These are phyloP conservation scores for Dendrobium huoshanense DNA, from an alignment of 106 monocot genomes.

Conservation along the genomic window DNA sequence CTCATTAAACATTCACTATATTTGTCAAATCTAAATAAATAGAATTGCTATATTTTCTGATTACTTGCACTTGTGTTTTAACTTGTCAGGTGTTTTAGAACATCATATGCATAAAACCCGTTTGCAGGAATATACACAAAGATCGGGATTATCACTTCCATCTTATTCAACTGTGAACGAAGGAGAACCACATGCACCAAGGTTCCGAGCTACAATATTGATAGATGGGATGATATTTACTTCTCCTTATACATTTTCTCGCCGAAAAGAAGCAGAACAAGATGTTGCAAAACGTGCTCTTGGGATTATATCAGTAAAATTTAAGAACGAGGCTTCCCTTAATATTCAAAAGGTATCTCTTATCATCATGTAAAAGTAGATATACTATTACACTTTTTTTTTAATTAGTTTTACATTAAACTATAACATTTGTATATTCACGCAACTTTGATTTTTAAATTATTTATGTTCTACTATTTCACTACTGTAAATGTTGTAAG, in stretches of 20 bases:
- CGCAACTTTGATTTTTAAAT: not conserved
- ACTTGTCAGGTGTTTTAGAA: constrained; percentile 7
- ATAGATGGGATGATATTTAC: no score
- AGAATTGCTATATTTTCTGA: not conserved
- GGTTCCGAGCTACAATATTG: no score
- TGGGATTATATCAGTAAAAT: no score
- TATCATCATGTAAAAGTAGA: not conserved
- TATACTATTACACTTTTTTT: not conserved
- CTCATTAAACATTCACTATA: not conserved
- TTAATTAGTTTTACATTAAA: not conserved
- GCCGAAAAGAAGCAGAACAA: no score
- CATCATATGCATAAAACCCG: constrained; percentile 23
- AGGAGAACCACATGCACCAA: no score
- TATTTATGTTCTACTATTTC: not conserved
- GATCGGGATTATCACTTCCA: constrained; percentile 18
- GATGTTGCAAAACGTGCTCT: no score
- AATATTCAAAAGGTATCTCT: constrained; percentile 22
- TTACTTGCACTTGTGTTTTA: not conserved
- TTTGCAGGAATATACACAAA: constrained; percentile 41
- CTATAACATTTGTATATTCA: not conserved
- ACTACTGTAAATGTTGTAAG: not conserved
- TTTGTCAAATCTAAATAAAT: not conserved
- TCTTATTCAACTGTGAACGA: no score
- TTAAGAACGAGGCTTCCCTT: constrained; percentile 9
- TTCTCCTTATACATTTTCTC: no score